Conservation (phyloP, 2,329 filamentous ascomycete genomes). For the Dendryphion nanum region DNA sequence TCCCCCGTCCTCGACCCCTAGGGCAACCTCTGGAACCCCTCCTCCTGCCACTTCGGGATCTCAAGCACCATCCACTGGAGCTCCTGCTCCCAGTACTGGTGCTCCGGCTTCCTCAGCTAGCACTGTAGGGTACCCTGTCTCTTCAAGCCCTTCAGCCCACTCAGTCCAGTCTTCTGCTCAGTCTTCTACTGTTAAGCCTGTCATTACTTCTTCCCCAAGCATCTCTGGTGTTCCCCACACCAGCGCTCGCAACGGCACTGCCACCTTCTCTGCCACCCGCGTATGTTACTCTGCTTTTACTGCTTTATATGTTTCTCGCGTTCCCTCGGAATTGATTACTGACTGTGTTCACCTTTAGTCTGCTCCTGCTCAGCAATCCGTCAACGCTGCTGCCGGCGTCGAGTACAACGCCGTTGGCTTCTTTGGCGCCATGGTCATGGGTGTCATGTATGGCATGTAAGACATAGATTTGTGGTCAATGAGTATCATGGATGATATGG, state of each 20-base stretch:
- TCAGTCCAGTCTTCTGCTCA: neutral
- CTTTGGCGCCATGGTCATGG: conserved; percentile 16
- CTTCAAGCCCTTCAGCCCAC: too few species aligned
- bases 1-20: neutral
- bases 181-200: neutral
- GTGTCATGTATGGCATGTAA: conserved; percentile 11
- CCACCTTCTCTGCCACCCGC: conserved; percentile 12
- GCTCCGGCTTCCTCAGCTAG: neutral
- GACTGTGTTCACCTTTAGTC: conserved; percentile 6
- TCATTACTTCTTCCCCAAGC: neutral
- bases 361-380: conserved; percentile 13
- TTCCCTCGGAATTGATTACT: neutral
- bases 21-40: neutral
- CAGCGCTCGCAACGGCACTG: conserved; percentile 11
- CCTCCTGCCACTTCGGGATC: conserved; percentile 2
- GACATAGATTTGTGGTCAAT: conserved; percentile 1
- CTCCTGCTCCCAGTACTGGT: conserved; percentile 1
- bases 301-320: too few species aligned
- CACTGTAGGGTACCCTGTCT: neutral
- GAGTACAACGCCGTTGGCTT: conserved; percentile 9
- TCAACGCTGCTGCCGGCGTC: conserved; percentile 14
- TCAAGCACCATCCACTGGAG: conserved; percentile 3
- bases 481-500: neutral
- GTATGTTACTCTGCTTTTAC: conserved; percentile 7
- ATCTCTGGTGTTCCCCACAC: conserved; percentile 1